phyloP scores from a whole-genome alignment of 345 rosid genomes.

The Moricandia moricandioides region DNA sequence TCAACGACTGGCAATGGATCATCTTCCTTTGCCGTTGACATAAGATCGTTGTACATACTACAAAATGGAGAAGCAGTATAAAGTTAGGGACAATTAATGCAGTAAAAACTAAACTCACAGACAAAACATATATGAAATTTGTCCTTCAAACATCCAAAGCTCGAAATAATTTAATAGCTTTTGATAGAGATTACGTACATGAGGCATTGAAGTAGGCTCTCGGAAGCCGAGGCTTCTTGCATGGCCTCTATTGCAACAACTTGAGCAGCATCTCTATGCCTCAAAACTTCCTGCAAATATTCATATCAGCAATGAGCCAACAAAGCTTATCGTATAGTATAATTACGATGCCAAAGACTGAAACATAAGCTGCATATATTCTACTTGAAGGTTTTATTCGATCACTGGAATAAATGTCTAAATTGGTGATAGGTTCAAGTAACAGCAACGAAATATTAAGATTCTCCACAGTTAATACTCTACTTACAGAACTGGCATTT shows the following conservation, averaged over 20 bases:
- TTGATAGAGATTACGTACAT: slow-evolving; percentile 48
- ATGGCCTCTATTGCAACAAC: slow-evolving; percentile 81
- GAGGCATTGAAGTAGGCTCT: slow-evolving; percentile 84
- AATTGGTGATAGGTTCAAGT: neutral
- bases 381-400: neutral
- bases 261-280: slow-evolving; percentile 87
- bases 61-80: slow-evolving; percentile 26
- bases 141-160: neutral
- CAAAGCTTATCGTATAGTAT: neutral
- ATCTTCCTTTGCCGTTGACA: slow-evolving; percentile 74
- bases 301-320: neutral
- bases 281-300: slow-evolving; percentile 67
- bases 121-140: neutral
- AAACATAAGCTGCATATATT: neutral
- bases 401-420: no score
- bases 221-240: slow-evolving; percentile 94
- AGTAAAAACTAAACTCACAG: neutral
- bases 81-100: neutral
- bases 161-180: neutral
- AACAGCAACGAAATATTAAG: neutral
- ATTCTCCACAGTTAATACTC: neutral
- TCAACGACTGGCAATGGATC: slow-evolving; percentile 87
- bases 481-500: neutral
- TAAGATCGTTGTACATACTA: slow-evolving; percentile 74
- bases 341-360: slow-evolving; percentile 4